Percentiles rank a stretch among this genome's conserved stretches.
Conservation (phyloP, 1,284 basidiomycete genomes). For the Melampsora americana region DNA sequence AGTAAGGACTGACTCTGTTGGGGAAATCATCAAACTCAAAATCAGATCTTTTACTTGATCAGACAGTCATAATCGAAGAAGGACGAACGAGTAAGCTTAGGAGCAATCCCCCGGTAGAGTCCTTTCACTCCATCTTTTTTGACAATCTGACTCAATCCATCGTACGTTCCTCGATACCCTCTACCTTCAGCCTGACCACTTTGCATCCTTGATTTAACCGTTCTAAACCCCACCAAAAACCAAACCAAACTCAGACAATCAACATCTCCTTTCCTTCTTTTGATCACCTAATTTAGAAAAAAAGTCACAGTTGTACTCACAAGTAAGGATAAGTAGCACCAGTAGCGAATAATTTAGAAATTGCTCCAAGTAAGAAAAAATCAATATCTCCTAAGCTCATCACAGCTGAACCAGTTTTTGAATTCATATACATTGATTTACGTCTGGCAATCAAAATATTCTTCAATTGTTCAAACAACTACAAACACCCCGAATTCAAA, state of each 20-base stretch:
- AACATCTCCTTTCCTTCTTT: slow-evolving; percentile 71
- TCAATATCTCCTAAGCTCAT: slow-evolving; percentile 69
- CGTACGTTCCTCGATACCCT: slow-evolving; percentile 59
- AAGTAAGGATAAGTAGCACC: slow-evolving; percentile 51
- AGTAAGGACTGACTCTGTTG: slow-evolving; percentile 37
- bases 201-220: slow-evolving; percentile 77
- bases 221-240: slow-evolving; percentile 51
- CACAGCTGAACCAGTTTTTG: slow-evolving; percentile 51
- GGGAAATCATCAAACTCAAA: background rate
- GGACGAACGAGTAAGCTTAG: slow-evolving; percentile 32
- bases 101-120: slow-evolving; percentile 36
- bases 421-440: slow-evolving; percentile 58
- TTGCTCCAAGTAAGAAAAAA: slow-evolving; percentile 79
- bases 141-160: slow-evolving; percentile 35
- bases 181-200: slow-evolving; percentile 65
- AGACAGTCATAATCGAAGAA: background rate
- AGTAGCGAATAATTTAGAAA: slow-evolving; percentile 69
- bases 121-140: slow-evolving; percentile 39
- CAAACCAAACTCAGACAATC: slow-evolving; percentile 36
- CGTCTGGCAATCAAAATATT: slow-evolving; percentile 67
- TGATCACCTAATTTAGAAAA: slow-evolving; percentile 65
- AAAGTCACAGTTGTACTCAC: slow-evolving; percentile 24
- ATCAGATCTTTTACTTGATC: background rate
- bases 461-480: slow-evolving; percentile 75
- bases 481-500: slow-evolving; percentile 61